phyloP scores from a whole-genome alignment of 2,329 filamentous ascomycete species.

The Ceratocystis lukuohia region DNA sequence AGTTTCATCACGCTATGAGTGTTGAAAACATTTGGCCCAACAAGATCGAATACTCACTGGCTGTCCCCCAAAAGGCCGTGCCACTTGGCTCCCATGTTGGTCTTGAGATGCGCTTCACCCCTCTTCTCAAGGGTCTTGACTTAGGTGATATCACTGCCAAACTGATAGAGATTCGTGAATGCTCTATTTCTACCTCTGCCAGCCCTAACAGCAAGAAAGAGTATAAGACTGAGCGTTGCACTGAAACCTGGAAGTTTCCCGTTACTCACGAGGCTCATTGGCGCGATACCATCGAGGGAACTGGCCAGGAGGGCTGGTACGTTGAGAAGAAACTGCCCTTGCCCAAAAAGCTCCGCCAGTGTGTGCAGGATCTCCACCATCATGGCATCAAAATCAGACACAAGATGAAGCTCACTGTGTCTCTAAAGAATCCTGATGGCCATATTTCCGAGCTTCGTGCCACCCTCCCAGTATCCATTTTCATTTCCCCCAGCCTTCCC shows the following conservation, averaged over 20 bases:
- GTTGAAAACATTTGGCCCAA: conserved; percentile 97
- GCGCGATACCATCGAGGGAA: conserved; percentile 55
- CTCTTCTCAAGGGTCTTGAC: conserved; percentile 74
- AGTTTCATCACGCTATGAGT: conserved; percentile 77
- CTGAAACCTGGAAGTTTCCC: conserved; percentile 45
- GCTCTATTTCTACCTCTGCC: conserved; percentile 37
- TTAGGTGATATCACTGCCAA: conserved; percentile 73
- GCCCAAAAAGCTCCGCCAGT: conserved; percentile 67
- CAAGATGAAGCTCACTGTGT: conserved; percentile 81
- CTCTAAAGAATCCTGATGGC: conserved; percentile 86
- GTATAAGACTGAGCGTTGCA: conserved; percentile 51
- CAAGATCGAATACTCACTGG: conserved; percentile 91
- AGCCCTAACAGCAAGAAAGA: conserved; percentile 36
- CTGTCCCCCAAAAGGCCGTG: conserved; percentile 84
- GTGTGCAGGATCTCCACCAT: conserved; percentile 79
- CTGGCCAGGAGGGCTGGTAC: conserved; percentile 51
- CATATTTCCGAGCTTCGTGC: conserved; percentile 83
- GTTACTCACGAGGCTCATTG: conserved; percentile 49
- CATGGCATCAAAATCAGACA: conserved; percentile 85
- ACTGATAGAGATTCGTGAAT: conserved; percentile 66
- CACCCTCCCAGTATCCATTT: conserved; percentile 79
- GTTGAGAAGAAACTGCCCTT: conserved; percentile 52
- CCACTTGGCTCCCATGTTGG: conserved; percentile 81
- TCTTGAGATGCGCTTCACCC: conserved; percentile 75
- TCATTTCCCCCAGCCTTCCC: conserved; percentile 87